Conservation (phyloP, 495 filamentous ascomycete genomes). For the Amniculicola lignicola region DNA sequence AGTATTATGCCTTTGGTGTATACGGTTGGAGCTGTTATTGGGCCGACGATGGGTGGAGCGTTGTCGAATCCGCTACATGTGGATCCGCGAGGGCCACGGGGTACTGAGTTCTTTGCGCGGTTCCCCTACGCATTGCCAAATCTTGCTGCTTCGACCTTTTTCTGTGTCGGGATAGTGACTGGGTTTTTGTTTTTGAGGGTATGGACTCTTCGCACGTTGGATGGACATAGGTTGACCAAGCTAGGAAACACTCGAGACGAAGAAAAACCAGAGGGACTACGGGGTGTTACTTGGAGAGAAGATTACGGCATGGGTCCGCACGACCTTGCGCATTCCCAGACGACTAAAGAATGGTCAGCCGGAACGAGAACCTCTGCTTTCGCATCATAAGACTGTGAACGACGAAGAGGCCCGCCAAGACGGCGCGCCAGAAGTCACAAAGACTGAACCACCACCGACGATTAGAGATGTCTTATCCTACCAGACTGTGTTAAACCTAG, state of each 20-base stretch:
- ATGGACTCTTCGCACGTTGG: neutral
- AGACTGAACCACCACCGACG: conserved; percentile 39
- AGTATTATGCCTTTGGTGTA: conserved; percentile 78
- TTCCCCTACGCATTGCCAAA: conserved; percentile 86
- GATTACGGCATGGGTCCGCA: conserved; percentile 30
- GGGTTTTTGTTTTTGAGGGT: conserved; percentile 67
- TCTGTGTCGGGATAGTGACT: conserved; percentile 66
- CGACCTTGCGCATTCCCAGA: conserved; percentile 19
- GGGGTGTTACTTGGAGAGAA: conserved; percentile 63
- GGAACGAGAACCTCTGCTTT: conserved; percentile 38
- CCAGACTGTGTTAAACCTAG: conserved; percentile 72
- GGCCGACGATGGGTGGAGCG: conserved; percentile 79
- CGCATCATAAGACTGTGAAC: conserved; percentile 1
- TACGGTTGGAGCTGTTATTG: conserved; percentile 81
- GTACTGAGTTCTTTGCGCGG: conserved; percentile 61
- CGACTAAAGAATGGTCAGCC: conserved; percentile 1
- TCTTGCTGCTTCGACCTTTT: conserved; percentile 66
- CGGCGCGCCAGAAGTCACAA: neutral
- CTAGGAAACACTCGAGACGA: conserved; percentile 66
- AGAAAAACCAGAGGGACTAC: conserved; percentile 62
- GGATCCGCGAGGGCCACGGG: conserved; percentile 65
- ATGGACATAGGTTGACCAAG: neutral
- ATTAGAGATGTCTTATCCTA: conserved; percentile 67
- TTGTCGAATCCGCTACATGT: conserved; percentile 73
- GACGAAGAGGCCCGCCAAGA: conserved; percentile 50